A percentile compares a stretch with the other conserved stretches of the same genome.
Evolutionary conservation across 148 eudicot species (phyloP).

Genomic region (Arctostaphylos glauca): DNA sequence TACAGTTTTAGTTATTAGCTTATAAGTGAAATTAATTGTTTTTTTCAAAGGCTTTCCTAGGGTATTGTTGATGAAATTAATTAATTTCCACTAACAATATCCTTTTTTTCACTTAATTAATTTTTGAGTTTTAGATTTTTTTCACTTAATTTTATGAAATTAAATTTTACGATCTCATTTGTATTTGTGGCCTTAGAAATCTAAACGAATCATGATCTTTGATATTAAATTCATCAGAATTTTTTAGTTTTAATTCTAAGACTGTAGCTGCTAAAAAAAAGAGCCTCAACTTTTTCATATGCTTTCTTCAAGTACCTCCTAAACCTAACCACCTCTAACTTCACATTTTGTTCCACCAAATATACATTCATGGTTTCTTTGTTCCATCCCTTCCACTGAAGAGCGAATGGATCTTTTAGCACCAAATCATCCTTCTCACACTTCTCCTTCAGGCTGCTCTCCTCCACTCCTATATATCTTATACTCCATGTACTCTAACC

Average conservation of each 20-base stretch:
- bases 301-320: constrained; percentile 39
- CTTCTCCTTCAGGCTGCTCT: constrained; percentile 43
- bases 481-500: constrained; percentile 52
- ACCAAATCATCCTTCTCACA: constrained; percentile 37
- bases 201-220: no score
- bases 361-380: constrained; percentile 36
- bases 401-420: constrained; percentile 32
- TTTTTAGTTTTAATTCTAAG: no score
- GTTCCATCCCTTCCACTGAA: constrained; percentile 25
- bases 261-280: no score
- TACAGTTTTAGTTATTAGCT: no score
- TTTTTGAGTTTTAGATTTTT: neutral
- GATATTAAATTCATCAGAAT: no score
- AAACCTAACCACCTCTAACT: constrained; percentile 40
- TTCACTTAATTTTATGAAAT: no score
- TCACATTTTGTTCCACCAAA: constrained; percentile 56
- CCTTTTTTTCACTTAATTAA: neutral
- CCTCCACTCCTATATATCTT: constrained; percentile 39
- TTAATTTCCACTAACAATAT: no score
- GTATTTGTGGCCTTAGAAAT: no score
- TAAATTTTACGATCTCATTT: no score
- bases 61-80: neutral
- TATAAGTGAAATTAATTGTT: no score
- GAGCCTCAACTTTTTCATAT: no score
- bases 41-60: neutral